These are phyloP conservation scores for Penicillium italicum DNA, from an alignment of 2,329 filamentous ascomycete genomes.

Conservation along the genomic window DNA sequence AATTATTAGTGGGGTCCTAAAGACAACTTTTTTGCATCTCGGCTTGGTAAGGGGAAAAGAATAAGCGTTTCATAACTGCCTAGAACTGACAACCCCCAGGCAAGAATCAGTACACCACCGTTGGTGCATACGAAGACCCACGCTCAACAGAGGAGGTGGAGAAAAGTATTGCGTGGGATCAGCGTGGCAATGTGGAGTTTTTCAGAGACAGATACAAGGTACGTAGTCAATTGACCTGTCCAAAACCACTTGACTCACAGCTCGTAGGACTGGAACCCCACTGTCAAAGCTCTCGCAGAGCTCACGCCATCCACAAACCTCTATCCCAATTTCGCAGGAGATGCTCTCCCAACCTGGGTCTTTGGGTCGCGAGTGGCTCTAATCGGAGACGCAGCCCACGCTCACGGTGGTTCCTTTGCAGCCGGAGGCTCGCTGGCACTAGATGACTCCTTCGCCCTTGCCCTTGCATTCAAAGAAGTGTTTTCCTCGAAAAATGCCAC, in stretches of 20 bases:
- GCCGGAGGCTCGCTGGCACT: conserved; percentile 32
- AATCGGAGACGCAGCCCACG: conserved; percentile 31
- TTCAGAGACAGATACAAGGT: conserved; percentile 34
- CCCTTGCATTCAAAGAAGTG: conserved; percentile 38
- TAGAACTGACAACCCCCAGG: conserved; percentile 14
- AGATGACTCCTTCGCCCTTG: conserved; percentile 42
- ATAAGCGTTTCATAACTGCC: too few relatives aligned
- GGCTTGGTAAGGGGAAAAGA: conserved; percentile 30
- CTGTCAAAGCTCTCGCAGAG: conserved; percentile 41
- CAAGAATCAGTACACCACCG: conserved; percentile 40
- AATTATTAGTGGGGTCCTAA: conserved; percentile 42
- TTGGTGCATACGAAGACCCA: conserved; percentile 43
- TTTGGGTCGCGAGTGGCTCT: conserved; percentile 33
- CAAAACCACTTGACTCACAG: conserved; percentile 8
- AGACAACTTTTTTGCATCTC: conserved; percentile 45
- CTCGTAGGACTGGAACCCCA: conserved; percentile 43
- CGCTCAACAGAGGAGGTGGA: conserved; percentile 34
- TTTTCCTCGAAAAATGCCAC: conserved; percentile 16
- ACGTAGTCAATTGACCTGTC: background rate
- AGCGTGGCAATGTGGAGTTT: conserved; percentile 35
- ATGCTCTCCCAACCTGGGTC: conserved; percentile 43
- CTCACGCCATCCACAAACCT: conserved; percentile 41
- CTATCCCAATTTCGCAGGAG: conserved; percentile 45
- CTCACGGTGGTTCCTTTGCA: conserved; percentile 32
- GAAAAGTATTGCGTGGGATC: conserved; percentile 39